Evolutionary conservation across 2,329 filamentous ascomycete species (phyloP).

Genomic region (Epicoccum sorghinum): DNA sequence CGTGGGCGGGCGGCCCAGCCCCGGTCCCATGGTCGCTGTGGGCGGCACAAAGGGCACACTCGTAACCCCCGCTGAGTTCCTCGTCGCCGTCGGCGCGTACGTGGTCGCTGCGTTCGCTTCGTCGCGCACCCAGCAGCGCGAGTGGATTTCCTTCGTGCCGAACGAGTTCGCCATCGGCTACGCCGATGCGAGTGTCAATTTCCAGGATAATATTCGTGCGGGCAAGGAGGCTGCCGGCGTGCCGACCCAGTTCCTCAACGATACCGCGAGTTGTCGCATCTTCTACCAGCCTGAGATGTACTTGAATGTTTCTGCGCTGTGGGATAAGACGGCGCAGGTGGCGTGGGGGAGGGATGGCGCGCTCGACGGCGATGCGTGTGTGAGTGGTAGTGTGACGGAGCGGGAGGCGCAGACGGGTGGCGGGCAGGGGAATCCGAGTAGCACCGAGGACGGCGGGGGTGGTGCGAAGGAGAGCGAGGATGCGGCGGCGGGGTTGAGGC

Average conservation of each 20-base stretch:
- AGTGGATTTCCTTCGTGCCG: conserved; percentile 35
- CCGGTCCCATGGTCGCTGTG: conserved; percentile 51
- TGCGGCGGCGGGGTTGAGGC: conserved; percentile 22
- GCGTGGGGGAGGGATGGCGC: conserved; percentile 38
- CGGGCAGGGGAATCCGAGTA: conserved; percentile 31
- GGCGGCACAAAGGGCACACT: conserved; percentile 55
- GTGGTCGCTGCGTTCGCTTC: conserved; percentile 28
- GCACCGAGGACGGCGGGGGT: conserved; percentile 9
- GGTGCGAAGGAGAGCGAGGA: conserved; percentile 18
- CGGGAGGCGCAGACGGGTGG: conserved; percentile 34
- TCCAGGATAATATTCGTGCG: conserved; percentile 47
- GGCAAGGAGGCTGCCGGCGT: conserved; percentile 42
- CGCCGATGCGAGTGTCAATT: conserved; percentile 42
- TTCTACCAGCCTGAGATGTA: conserved; percentile 64
- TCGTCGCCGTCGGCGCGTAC: conserved; percentile 26
- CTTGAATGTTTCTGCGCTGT: conserved; percentile 58
- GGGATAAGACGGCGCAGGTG: conserved; percentile 50
- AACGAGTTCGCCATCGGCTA: conserved; percentile 29
- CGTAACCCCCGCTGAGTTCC: conserved; percentile 34
- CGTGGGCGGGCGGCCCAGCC: conserved; percentile 50
- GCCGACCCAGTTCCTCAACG: conserved; percentile 66
- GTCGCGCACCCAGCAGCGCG: conserved; percentile 9
- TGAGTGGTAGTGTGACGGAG: conserved; percentile 36
- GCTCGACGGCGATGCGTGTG: conserved; percentile 36
- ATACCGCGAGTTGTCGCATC: conserved; percentile 66